Evolutionary conservation across 257 asterid genomes (phyloP).

Genomic region (Capsicum pubescens): DNA sequence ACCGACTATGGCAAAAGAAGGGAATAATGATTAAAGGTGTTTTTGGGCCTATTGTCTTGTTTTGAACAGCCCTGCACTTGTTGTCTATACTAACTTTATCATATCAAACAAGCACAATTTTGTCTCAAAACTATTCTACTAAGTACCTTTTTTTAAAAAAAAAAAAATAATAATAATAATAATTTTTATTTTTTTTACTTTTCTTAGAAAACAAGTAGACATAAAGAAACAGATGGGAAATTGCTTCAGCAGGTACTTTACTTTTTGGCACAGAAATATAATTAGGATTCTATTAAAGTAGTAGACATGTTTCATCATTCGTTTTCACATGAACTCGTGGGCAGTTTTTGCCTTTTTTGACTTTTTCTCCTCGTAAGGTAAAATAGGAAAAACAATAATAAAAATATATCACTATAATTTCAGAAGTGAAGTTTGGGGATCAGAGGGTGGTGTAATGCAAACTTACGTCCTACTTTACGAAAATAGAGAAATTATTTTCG

Average conservation of each 20-base stretch:
- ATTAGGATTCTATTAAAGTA: conserved; percentile 23
- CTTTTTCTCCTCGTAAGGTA: neutral
- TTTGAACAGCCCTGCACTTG: conserved; percentile 18
- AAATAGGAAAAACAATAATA: neutral
- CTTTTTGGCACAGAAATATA: conserved; percentile 29
- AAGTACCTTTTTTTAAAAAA: no score
- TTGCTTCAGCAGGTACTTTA: conserved; percentile 13
- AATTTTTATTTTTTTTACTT: neutral
- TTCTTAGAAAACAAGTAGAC: neutral
- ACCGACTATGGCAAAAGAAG: conserved; percentile 24
- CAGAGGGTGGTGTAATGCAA: no score
- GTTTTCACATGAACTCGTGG: conserved; percentile 25
- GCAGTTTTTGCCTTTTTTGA: neutral
- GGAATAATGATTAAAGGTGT: conserved; percentile 28
- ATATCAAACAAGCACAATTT: conserved; percentile 21
- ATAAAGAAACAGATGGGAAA: conserved; percentile 24
- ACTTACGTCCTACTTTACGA: no score
- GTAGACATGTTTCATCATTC: conserved; percentile 1
- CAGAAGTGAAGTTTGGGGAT: no score
- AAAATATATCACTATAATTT: no score
- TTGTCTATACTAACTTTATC: neutral
- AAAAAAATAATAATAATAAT: no score
- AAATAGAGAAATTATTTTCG: neutral
- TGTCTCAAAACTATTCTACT: neutral
- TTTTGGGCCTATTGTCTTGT: conserved; percentile 29